Evolutionary conservation across 768 basidiomycete species (phyloP), one percentile per base, ranked within the genome.

Genomic region (Russula sp.): DNA sequence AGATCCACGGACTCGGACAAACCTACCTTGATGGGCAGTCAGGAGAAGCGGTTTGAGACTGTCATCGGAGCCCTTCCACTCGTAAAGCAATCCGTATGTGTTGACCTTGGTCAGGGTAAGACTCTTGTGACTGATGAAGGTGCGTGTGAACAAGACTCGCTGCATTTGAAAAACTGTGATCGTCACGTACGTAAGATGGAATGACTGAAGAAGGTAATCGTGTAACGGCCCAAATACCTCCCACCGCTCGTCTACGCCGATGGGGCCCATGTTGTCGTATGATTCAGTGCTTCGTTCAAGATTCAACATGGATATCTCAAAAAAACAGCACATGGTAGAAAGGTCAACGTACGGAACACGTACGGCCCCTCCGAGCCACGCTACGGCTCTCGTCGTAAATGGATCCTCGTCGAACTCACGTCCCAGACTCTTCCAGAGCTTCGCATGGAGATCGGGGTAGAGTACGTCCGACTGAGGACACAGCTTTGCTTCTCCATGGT

Each of bases 71-170:
- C 85, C 85, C 51, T n/a, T n/a, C n/a, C n/a, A n/a, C n/a, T n/a
- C n/a, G n/a, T n/a, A n/a, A n/a, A n/a, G n/a, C n/a, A n/a, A 74
- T 0, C 81, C 85, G 52, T 81, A 84, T 0, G 80, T 84, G 66
- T 85, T 84, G 59, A 88, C 80, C 62, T 78, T 77, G 4, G 80
- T 80, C 58, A 86, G 72, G 45, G 76, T 65, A 8, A 87, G 75
- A 22, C 73, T 75, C 6, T 76, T 64, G 66, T 85, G 82, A 18
- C 83, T 84, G 47, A 11, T 13, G 22, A 25, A 20, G 25, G 11
- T n/a, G n/a, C n/a, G n/a, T n/a, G n/a, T n/a, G 22, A 18, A 3
- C 7, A 22, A 3, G n/a, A 20, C 5, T 0, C n/a, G 7, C 35
- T 35, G 3, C 4, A 34, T 10, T 8, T 35, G 9, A 6, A 49